Percentiles rank a stretch among this genome's conserved stretches.
phyloP scores from a whole-genome alignment of 2,329 filamentous ascomycete species.

The Pseudocercospora ulei region DNA sequence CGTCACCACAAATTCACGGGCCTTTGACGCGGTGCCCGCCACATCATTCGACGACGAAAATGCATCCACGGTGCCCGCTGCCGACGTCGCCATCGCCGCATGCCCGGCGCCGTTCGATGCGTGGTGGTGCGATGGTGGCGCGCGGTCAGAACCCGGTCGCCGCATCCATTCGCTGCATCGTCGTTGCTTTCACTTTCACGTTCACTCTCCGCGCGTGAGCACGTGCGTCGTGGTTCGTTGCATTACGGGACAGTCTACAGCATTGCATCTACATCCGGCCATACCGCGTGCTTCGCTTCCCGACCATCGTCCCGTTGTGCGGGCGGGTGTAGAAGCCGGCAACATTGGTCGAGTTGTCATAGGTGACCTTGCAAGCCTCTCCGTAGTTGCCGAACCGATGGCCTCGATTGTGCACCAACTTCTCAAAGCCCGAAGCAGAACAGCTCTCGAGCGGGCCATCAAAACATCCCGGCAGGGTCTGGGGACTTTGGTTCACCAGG shows the following conservation, averaged over 20 bases:
- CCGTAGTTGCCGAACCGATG: slow-evolving; percentile 40
- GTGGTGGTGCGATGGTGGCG: too few relatives aligned
- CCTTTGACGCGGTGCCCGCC: slow-evolving; percentile 10
- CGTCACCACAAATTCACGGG: not conserved
- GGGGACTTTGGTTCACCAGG: slow-evolving; percentile 45
- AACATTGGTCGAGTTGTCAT: slow-evolving; percentile 39
- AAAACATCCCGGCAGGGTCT: slow-evolving; percentile 42
- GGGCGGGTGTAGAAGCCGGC: slow-evolving; percentile 26
- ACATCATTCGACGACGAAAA: not conserved
- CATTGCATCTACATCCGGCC: slow-evolving; percentile 1
- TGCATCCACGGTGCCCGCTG: too few relatives aligned
- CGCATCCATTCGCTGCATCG: too few relatives aligned
- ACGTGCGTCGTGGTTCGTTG: slow-evolving; percentile 9
- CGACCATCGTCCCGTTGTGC: slow-evolving; percentile 22
- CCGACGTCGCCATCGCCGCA: too few relatives aligned
- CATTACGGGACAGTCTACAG: slow-evolving; percentile 7
- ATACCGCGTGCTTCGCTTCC: slow-evolving; percentile 16
- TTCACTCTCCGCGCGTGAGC: slow-evolving; percentile 1
- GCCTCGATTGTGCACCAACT: slow-evolving; percentile 39
- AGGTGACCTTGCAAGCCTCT: slow-evolving; percentile 38
- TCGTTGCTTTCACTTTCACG: not conserved
- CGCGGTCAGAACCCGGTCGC: too few relatives aligned
- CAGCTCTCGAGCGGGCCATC: slow-evolving; percentile 47
- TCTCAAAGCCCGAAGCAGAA: slow-evolving; percentile 37
- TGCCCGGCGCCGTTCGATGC: too few relatives aligned